Base-by-base conservation (phyloP, 495 filamentous ascomycete genomes). In the Penicillium egyptiacum region DNA sequence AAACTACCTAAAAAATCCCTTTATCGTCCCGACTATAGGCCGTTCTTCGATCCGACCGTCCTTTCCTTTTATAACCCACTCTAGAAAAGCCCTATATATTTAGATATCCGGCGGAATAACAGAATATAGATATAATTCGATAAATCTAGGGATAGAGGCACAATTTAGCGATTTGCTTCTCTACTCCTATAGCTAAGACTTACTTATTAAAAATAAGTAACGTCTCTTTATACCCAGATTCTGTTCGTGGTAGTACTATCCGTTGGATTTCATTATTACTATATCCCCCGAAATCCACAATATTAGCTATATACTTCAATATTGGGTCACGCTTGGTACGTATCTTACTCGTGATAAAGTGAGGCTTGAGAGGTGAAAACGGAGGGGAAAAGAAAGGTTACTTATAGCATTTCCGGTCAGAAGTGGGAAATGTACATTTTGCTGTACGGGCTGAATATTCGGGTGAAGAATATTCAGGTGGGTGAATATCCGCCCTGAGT, bases 401-500 rank as follows among this genome's bases (percentile, higher is more conserved):
- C 43, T 46, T 46, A 28, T 28, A 28, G 23, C 23, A 5, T 50
- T 50, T 50, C 12, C 16, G 33, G 8, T 50, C 22, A 35, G 31
- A 17, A 39, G 25, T 37, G 28, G 17, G 25, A 25, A 39, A 53
- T 28, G 26, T 31, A 44, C 39, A 23, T 55, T 55, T 55, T 47
- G 28, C 8, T 55, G 23, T 37, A 55, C 28, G 26, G 44, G 23
- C 44, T 47, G 26, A n/a, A n/a, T n/a, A n/a, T n/a, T n/a, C n/a
- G 26, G 26, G 5, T 28, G 26, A 5, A 7, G 26, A 6, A 28
- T 28, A 28, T 54, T 53, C 40, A 53, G 39, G 51, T 53, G 23
- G 50, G 50, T 53, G 53, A 55, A 47, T 55, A 46, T 55, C 53
- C 14, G 25, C 44, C 43, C 31, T 26, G 30, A 56, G 19, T 49